Evolutionary conservation across 345 rosid genomes (phyloP), one percentile per base, ranked within the genome.

Genomic region (Pistacia integerrima): DNA sequence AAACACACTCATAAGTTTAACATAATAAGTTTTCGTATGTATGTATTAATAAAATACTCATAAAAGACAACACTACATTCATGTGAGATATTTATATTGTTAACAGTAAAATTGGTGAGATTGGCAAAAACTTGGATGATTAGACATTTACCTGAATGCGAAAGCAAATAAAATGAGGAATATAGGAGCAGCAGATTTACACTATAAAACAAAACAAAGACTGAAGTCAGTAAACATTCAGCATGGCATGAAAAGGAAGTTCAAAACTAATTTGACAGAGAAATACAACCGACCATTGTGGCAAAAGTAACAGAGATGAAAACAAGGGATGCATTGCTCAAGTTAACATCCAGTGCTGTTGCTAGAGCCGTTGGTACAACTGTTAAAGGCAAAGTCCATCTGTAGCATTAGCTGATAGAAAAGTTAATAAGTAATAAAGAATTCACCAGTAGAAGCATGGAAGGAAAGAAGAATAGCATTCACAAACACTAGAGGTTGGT

Each of bases 331-430:
- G 83, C 98, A 48, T 96, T 96, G 90, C 98, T 96, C 83, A 96
- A 87, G 83, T 94, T 89, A 80, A 96, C 85, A 85, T 94, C 99
- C 95, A 96, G 78, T 69, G 99, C 99, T 64, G 99, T 94, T 83
- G 91, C 96, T 83, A 97, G 90, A 73, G 98, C 99, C 18, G 97
- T 93, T 20, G 99, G 98, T 86, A 97, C 95, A 92, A 94, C 99
- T 97, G 99, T 88, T 85, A 87, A 86, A 91, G 87, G 90, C 80
- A 96, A 90, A 93, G 83, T 88, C 90, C 88, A 90, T 87, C 88
- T 90, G 92, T 89, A 72, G 87, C 88, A 92, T 93, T 85, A 91
- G 98, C 86, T 83, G 88, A 89, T 79, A 64, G 82, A 85, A 79
- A 86, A 79, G 86, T 86, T 82, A 88, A 89, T 79, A 79, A 78